Conservation (phyloP, 352 stramenopile species). For the Thraustochytrium sp. region DNA sequence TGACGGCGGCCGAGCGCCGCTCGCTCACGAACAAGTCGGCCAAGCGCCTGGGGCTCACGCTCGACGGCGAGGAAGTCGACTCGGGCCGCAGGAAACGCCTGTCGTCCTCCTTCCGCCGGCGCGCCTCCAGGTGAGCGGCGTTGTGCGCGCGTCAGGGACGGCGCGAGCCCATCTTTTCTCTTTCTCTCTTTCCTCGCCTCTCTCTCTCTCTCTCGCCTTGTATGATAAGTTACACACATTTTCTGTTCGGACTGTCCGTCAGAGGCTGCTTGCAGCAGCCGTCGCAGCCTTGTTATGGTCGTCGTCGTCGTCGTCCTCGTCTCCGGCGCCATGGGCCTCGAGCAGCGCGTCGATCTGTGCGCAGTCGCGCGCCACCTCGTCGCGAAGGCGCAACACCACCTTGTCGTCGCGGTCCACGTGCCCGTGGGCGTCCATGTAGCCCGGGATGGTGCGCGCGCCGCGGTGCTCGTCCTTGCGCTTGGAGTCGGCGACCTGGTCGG, state of each 20-base stretch:
- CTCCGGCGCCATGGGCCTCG: too few relatives aligned
- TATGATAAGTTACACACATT: too few relatives aligned
- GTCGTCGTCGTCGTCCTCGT: too few relatives aligned
- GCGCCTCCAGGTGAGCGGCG: too few relatives aligned
- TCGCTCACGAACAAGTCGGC: constrained; percentile 23
- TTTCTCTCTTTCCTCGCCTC: background rate
- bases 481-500: background rate
- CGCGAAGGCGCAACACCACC: background rate
- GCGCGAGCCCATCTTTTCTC: background rate
- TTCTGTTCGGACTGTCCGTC: background rate
- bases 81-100: background rate
- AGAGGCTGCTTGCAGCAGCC: too few relatives aligned
- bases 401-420: background rate
- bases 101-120: background rate
- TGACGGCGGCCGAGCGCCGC: background rate
- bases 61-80: background rate
- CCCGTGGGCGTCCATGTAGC: constrained; percentile 17
- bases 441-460: background rate
- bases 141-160: too few relatives aligned
- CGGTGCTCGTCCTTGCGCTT: constrained; percentile 30
- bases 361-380: background rate
- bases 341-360: background rate
- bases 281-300: too few relatives aligned
- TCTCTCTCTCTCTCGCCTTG: background rate
- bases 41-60: background rate